These are phyloP conservation scores for Candida multigemmis DNA, from an alignment of 805 yeast genomes.

Conservation along the genomic window DNA sequence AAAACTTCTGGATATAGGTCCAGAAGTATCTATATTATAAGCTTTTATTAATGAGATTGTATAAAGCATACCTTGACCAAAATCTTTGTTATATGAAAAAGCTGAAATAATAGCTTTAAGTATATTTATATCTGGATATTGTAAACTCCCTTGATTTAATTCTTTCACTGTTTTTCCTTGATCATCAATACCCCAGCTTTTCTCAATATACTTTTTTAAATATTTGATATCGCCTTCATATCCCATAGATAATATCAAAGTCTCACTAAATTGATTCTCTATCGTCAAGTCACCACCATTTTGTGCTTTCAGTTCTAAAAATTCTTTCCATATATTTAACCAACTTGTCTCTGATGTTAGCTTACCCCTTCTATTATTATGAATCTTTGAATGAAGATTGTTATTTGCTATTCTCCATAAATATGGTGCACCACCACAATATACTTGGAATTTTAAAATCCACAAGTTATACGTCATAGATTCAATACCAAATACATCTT, in stretches of 20 bases:
- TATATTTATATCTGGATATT: slow-evolving; percentile 14
- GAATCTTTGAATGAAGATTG: slow-evolving; percentile 7
- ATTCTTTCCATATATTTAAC: slow-evolving; percentile 15
- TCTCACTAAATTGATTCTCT: slow-evolving; percentile 12
- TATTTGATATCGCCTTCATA: slow-evolving; percentile 11
- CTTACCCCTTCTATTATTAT: slow-evolving; percentile 11
- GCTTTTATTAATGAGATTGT: slow-evolving; percentile 25
- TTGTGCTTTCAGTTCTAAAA: too few species aligned
- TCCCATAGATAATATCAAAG: slow-evolving; percentile 26
- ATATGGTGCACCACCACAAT: slow-evolving; percentile 21
- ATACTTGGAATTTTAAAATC: slow-evolving; percentile 22
- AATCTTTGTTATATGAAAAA: slow-evolving; percentile 20
- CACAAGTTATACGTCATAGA: slow-evolving; percentile 25
- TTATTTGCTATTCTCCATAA: slow-evolving; percentile 19
- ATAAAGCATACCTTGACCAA: slow-evolving; percentile 22
- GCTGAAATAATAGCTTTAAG: slow-evolving; percentile 22
- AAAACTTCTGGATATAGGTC: slow-evolving; percentile 11
- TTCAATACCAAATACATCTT: slow-evolving; percentile 9
- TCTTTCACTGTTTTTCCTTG: slow-evolving; percentile 11
- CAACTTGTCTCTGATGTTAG: slow-evolving; percentile 11
- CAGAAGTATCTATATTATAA: slow-evolving; percentile 13
- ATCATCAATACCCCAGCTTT: slow-evolving; percentile 20
- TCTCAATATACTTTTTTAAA: slow-evolving; percentile 14
- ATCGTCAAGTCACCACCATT: slow-evolving; percentile 6
- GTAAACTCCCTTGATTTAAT: slow-evolving; percentile 6